These are phyloP conservation scores for Fusarium sp. DNA, from an alignment of 2,329 filamentous ascomycete species.

Conservation along the genomic window DNA sequence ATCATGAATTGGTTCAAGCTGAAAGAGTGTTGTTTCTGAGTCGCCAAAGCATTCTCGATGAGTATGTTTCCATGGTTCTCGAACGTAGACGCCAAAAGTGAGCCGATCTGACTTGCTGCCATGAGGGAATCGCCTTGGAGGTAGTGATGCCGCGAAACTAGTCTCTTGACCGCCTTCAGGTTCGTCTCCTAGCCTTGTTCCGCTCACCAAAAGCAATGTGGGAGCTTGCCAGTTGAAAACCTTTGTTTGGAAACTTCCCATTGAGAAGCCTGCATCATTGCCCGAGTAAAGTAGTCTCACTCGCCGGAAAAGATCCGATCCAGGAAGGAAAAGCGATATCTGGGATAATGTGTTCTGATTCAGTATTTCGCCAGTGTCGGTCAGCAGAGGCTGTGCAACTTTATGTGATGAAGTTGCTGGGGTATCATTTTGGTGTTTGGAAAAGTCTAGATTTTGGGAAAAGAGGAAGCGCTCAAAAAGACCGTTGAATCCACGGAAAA, in stretches of 20 bases:
- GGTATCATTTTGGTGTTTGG: constrained; percentile 60
- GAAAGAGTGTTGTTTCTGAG: constrained; percentile 74
- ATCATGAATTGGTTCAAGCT: constrained; percentile 78
- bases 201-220: constrained; percentile 78
- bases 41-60: constrained; percentile 77
- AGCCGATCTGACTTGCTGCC: constrained; percentile 65
- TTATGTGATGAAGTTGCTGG: constrained; percentile 39
- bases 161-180: constrained; percentile 66
- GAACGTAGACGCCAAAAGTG: constrained; percentile 76
- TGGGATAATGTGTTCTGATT: constrained; percentile 75
- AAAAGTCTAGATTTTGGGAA: constrained; percentile 77
- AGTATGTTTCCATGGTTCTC: constrained; percentile 77
- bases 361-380: constrained; percentile 71
- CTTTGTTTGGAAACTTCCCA: constrained; percentile 80
- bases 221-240: constrained; percentile 84
- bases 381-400: constrained; percentile 63
- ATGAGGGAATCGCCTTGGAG: constrained; percentile 70
- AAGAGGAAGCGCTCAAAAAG: constrained; percentile 83
- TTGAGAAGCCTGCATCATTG: constrained; percentile 78
- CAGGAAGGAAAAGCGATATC: constrained; percentile 79
- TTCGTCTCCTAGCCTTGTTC: constrained; percentile 68
- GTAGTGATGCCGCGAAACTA: constrained; percentile 71
- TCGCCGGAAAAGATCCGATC: constrained; percentile 72
- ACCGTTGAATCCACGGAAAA: constrained; percentile 76
- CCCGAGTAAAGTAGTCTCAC: constrained; percentile 78